These are phyloP conservation scores for Acanthamoeba quina DNA, from an alignment of 208 protist genomes.

Conservation along the genomic window DNA sequence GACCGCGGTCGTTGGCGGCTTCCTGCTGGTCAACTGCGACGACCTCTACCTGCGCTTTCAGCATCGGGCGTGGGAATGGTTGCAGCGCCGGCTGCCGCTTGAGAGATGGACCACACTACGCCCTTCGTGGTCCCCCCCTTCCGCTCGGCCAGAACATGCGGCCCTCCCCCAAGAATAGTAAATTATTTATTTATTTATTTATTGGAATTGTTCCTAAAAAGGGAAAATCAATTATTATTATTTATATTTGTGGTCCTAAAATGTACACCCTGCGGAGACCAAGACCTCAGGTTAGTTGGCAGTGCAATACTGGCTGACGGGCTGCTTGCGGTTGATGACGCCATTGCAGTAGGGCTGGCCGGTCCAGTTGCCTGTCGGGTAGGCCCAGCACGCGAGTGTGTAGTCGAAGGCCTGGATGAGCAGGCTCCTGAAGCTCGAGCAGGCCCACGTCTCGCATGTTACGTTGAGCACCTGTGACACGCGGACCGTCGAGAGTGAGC, in stretches of 20 bases:
- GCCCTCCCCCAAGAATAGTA: no score
- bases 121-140: no score
- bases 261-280: no score
- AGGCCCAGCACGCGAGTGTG: slow-evolving; percentile 52
- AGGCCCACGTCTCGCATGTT: slow-evolving; percentile 32
- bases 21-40: slow-evolving; percentile 75
- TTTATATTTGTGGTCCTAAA: no score
- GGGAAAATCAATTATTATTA: no score
- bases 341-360: slow-evolving; percentile 43
- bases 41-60: background rate
- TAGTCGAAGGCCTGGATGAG: slow-evolving; percentile 46
- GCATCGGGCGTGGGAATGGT: background rate
- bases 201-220: no score
- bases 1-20: slow-evolving; percentile 58
- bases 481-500: background rate
- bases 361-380: slow-evolving; percentile 38
- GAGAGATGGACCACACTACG: background rate
- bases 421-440: slow-evolving; percentile 41
- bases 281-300: background rate
- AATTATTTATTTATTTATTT: no score
- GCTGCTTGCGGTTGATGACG: slow-evolving; percentile 38
- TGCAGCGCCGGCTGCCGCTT: background rate
- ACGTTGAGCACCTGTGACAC: slow-evolving; percentile 8
- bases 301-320: slow-evolving; percentile 32
- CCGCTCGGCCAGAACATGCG: no score